A percentile compares a stretch with the other conserved stretches of the same genome.
Conservation (phyloP, 2,329 filamentous ascomycete species). For the Cercospora sojina region DNA sequence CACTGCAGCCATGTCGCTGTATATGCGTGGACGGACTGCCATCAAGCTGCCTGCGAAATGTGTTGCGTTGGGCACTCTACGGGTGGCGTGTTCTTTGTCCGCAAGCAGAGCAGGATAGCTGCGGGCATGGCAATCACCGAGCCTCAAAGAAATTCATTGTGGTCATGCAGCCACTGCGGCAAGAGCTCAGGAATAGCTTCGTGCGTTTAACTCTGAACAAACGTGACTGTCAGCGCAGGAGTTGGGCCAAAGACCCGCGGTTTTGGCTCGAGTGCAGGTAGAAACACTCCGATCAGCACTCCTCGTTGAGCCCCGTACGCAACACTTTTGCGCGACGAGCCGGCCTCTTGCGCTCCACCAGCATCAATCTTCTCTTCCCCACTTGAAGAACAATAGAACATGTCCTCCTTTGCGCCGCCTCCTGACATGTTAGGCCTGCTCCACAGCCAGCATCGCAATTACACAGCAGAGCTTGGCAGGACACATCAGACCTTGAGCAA, state of each 20-base stretch:
- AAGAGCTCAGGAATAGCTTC: conserved; percentile 23
- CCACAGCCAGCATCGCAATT: conserved; percentile 31
- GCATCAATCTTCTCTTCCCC: background rate
- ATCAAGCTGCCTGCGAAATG: background rate
- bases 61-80: background rate
- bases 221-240: conserved; percentile 23
- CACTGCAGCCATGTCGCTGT: background rate
- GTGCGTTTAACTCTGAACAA: conserved; percentile 21
- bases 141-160: conserved; percentile 30
- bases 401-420: conserved; percentile 16
- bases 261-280: conserved; percentile 10
- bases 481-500: conserved; percentile 33
- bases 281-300: conserved; percentile 1
- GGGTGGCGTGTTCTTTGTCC: conserved; percentile 28
- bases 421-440: conserved; percentile 30
- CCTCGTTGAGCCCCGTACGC: background rate
- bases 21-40: background rate
- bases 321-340: conserved; percentile 24
- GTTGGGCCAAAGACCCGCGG: conserved; percentile 21
- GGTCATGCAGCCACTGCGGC: conserved; percentile 25
- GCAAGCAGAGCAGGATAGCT: conserved; percentile 25
- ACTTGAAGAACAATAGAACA: conserved; percentile 15
- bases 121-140: conserved; percentile 25
- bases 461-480: conserved; percentile 31
- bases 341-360: conserved; percentile 28